A percentile compares a stretch with the other conserved stretches of the same genome.
These are phyloP conservation scores for Trypanosomatidae sp. DNA, from an alignment of 208 protist species.

Conservation along the genomic window DNA sequence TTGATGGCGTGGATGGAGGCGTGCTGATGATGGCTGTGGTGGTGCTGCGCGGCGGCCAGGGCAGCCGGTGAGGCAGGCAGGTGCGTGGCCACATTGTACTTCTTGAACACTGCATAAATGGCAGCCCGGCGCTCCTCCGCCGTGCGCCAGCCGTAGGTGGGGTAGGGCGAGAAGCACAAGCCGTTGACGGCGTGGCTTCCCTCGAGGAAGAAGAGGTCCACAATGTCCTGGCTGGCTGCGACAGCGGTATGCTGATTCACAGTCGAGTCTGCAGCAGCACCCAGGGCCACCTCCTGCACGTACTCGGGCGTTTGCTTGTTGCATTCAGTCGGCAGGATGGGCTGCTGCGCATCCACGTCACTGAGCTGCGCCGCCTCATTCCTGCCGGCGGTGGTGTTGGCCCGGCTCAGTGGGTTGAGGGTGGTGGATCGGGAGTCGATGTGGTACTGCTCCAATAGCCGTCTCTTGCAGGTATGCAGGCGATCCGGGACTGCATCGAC, in stretches of 20 bases:
- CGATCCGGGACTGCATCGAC: constrained; percentile 9
- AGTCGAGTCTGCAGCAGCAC: neutral
- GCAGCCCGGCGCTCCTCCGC: constrained; percentile 36
- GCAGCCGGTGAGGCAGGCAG: constrained; percentile 16
- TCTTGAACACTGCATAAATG: constrained; percentile 26
- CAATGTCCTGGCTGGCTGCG: constrained; percentile 36
- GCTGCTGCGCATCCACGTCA: neutral
- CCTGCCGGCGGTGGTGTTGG: neutral
- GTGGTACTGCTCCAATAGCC: constrained; percentile 21
- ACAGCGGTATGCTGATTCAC: constrained; percentile 1
- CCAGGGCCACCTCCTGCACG: neutral
- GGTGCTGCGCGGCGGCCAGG: constrained; percentile 10
- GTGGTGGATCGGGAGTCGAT: constrained; percentile 19
- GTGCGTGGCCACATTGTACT: constrained; percentile 25
- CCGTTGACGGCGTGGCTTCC: constrained; percentile 42
- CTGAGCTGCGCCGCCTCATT: neutral
- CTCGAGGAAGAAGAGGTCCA: constrained; percentile 49
- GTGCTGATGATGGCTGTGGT: neutral
- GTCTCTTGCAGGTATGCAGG: constrained; percentile 13
- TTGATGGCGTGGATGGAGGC: neutral
- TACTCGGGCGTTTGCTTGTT: constrained; percentile 22
- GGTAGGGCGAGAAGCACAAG: constrained; percentile 39
- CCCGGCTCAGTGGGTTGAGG: neutral
- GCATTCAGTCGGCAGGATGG: constrained; percentile 2
- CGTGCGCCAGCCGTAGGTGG: constrained; percentile 37